Evolutionary conservation across 2,329 filamentous ascomycete genomes (phyloP).

Genomic region (Amesomyces nigricolor): DNA sequence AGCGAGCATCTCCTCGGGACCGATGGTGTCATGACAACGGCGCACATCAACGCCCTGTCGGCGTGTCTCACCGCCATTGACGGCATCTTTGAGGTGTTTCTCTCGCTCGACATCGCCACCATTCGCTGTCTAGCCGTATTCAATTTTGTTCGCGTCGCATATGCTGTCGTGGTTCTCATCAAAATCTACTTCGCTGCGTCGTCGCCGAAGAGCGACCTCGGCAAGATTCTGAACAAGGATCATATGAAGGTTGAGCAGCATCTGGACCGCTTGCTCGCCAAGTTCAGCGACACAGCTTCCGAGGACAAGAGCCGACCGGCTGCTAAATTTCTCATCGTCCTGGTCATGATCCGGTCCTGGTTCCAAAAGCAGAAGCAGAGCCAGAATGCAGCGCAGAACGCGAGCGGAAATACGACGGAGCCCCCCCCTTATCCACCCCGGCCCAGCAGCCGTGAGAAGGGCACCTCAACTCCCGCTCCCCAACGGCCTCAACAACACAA

Average conservation of each 20-base stretch:
- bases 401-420: background rate
- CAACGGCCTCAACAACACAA: slow-evolving; percentile 27
- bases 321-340: slow-evolving; percentile 64
- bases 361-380: slow-evolving; percentile 49
- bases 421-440: slow-evolving; percentile 1
- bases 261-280: slow-evolving; percentile 63
- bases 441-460: slow-evolving; percentile 21
- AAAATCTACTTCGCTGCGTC: slow-evolving; percentile 67
- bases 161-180: slow-evolving; percentile 65
- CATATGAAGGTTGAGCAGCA: slow-evolving; percentile 61
- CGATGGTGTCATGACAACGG: slow-evolving; percentile 41
- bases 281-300: slow-evolving; percentile 59
- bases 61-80: slow-evolving; percentile 63
- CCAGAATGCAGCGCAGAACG: slow-evolving; percentile 3
- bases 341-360: slow-evolving; percentile 66
- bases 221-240: slow-evolving; percentile 62
- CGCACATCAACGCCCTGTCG: slow-evolving; percentile 61
- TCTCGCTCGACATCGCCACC: slow-evolving; percentile 51
- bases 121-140: slow-evolving; percentile 64
- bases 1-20: slow-evolving; percentile 40
- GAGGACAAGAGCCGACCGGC: slow-evolving; percentile 60
- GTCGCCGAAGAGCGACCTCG: slow-evolving; percentile 58
- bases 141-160: slow-evolving; percentile 65
- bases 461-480: slow-evolving; percentile 14
- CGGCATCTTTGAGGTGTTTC: slow-evolving; percentile 59